Evolutionary conservation across 192 early-diverging fungal species (phyloP).

Genomic region (Geranomyces michiganensis): DNA sequence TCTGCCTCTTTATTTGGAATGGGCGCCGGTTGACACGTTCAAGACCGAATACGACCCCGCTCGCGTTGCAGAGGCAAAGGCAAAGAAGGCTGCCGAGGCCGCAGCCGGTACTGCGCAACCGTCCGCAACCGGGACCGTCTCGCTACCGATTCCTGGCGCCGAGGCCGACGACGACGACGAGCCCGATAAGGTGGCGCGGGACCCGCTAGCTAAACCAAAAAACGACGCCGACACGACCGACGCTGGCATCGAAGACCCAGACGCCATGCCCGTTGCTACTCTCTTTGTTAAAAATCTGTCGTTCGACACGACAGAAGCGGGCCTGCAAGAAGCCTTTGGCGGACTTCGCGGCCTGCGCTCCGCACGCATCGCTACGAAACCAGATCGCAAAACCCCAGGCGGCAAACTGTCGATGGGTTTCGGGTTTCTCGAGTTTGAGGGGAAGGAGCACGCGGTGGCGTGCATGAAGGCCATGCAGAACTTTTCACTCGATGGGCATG

Average conservation of each 20-base stretch:
- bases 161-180: conserved; percentile 3
- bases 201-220: conserved; percentile 22
- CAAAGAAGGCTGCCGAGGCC: conserved; percentile 36
- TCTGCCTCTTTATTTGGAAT: conserved; percentile 90
- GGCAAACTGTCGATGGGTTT: conserved; percentile 93
- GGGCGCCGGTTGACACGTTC: conserved; percentile 86
- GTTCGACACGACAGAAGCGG: conserved; percentile 86
- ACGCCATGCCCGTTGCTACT: conserved; percentile 67
- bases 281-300: conserved; percentile 97
- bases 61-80: conserved; percentile 37
- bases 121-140: background rate
- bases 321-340: conserved; percentile 71
- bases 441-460: conserved; percentile 76
- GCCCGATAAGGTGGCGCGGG: background rate
- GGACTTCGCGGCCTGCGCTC: conserved; percentile 78
- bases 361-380: conserved; percentile 81
- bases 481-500: conserved; percentile 82
- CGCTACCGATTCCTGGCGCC: background rate
- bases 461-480: conserved; percentile 89
- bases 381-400: conserved; percentile 76
- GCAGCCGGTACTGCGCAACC: conserved; percentile 5
- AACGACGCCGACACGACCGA: conserved; percentile 26
- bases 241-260: conserved; percentile 52
- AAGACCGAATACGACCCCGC: conserved; percentile 56
- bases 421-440: conserved; percentile 93